Evolutionary conservation across 148 eudicot species (phyloP), one percentile per base, ranked within the genome.

Genomic region (Camellia granthamiana): DNA sequence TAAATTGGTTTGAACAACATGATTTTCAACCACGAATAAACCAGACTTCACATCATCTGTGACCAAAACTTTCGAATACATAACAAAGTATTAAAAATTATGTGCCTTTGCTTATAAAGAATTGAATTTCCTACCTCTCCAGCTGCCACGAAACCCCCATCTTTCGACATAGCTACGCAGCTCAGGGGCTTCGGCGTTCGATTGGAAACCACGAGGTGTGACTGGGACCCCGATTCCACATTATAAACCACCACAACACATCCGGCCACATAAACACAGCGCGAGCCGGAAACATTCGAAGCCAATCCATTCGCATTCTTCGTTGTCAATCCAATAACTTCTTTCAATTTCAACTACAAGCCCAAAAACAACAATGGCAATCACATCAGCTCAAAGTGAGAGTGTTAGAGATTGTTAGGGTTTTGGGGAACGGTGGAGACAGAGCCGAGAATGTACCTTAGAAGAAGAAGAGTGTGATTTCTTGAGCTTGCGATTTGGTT

Each of bases 171-270:
- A 18, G 89, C 78, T 54, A 87, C 84, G 44, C 93, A 90, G 80
- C 86, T 86, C 81, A 90, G 81, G 38, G 87, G 90, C 21, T 87
- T 90, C 0, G 90, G 91, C 60, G 47, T 75, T 43, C 91, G 77
- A 84, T 88, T 74, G 49, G 88, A 77, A 64, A 83, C 89, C 77
- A 82, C 16, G 65, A 88, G 68, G 64, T 85, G 85, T 47, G 87
- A 90, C 23, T 88, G 91, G n/a, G 70, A 72, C 62, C 83, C 85
- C n/a, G 79, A 72, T 79, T 74, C 84, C 13, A 86, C 87, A 60
- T 90, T 85, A 84, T 86, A 85, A 67, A 88, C 80, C 83, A 90
- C 93, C 59, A 83, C 84, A 42, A 88, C 91, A 69, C 91, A 88
- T 5, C 91, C 93, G 0, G 93, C 93, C 44, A 78, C 68, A 42